phyloP scores from a whole-genome alignment of 345 rosid genomes.

The Salix viminalis region DNA sequence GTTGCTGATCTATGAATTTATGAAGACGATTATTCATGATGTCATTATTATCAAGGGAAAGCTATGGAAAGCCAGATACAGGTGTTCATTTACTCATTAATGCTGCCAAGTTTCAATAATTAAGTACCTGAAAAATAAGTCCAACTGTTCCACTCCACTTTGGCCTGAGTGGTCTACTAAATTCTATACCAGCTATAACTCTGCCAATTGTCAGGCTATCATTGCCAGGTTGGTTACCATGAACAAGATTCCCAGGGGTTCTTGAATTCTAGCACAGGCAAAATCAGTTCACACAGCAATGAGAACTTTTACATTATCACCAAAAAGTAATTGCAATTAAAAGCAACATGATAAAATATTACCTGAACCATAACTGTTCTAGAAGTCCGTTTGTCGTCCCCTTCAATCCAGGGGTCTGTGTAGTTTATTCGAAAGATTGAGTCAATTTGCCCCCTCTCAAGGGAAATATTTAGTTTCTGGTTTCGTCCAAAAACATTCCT shows the following conservation, averaged over 20 bases:
- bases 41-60: not conserved
- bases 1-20: not conserved
- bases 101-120: not conserved
- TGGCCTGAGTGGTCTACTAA: constrained; percentile 88
- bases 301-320: not conserved
- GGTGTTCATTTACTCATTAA: not conserved
- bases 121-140: constrained; percentile 73
- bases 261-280: constrained; percentile 66
- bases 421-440: constrained; percentile 87
- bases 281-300: constrained; percentile 7
- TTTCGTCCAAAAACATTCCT: constrained; percentile 89
- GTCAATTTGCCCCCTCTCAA: constrained; percentile 92
- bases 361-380: constrained; percentile 94
- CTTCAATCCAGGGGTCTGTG: constrained; percentile 99
- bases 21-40: not conserved
- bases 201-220: constrained; percentile 72
- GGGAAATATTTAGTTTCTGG: constrained; percentile 83
- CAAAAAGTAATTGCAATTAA: not conserved
- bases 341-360: not conserved
- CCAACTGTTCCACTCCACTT: constrained; percentile 94
- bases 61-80: not conserved
- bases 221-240: constrained; percentile 69
- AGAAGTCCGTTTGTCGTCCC: constrained; percentile 89
- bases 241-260: constrained; percentile 92
- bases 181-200: constrained; percentile 78